A percentile compares a stretch with the other conserved stretches of the same genome.
Evolutionary conservation across 768 basidiomycete species (phyloP).

Genomic region (Leccinum broughii): DNA sequence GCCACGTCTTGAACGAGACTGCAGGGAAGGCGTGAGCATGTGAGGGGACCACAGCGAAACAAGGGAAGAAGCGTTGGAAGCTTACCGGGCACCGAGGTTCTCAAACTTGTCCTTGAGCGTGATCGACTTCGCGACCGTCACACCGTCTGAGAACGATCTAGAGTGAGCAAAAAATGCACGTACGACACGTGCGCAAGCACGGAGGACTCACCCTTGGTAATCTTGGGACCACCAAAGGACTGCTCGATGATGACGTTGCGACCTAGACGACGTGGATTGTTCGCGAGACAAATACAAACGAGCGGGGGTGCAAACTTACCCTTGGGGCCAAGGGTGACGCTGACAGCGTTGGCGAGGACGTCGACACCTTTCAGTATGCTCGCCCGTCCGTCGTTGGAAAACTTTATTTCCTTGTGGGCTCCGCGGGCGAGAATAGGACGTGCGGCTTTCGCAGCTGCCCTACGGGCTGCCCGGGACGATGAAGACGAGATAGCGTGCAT

Average conservation of each 20-base stretch:
- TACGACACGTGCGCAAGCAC: background rate
- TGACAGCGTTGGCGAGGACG: constrained; percentile 94
- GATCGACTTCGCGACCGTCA: constrained; percentile 95
- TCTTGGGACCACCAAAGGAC: constrained; percentile 86
- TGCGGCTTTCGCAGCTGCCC: constrained; percentile 57
- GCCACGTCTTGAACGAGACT: constrained; percentile 96
- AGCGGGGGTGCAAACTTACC: constrained; percentile 44
- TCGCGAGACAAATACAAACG: background rate
- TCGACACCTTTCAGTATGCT: constrained; percentile 95
- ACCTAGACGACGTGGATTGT: constrained; percentile 45
- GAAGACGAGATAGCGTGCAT: constrained; percentile 75
- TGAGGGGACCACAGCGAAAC: background rate
- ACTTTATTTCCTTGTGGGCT: constrained; percentile 95
- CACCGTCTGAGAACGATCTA: constrained; percentile 70
- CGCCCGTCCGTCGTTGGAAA: constrained; percentile 93
- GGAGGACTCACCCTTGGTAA: constrained; percentile 78
- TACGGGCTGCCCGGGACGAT: constrained; percentile 68
- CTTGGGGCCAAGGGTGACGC: constrained; percentile 95
- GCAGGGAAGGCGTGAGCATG: constrained; percentile 6
- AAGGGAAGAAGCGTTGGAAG: constrained; percentile 2
- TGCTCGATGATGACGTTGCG: constrained; percentile 99
- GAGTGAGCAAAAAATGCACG: constrained; percentile 1
- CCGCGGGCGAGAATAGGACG: constrained; percentile 62
- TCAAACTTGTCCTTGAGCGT: constrained; percentile 96
- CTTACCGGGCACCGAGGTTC: constrained; percentile 96